Conservation (phyloP, 306 rosid genomes). For the Prunus mongolica region DNA sequence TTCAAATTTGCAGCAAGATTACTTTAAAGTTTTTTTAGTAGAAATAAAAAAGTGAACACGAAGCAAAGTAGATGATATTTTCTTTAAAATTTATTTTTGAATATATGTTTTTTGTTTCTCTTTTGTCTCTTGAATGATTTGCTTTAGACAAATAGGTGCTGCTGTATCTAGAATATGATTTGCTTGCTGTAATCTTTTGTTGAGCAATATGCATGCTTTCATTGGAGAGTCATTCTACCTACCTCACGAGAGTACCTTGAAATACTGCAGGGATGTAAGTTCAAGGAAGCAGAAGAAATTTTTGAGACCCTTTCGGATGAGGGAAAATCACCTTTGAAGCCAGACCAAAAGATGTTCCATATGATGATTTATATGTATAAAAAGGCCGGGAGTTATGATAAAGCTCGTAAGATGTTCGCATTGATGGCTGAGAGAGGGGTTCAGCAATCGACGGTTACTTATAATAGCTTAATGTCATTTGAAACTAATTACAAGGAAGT, state of each 20-base stretch:
- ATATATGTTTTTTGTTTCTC: too few relatives aligned
- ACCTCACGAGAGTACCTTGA: constrained; percentile 19
- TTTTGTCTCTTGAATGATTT: not conserved
- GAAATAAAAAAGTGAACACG: too few relatives aligned
- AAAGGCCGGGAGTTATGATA: constrained; percentile 83
- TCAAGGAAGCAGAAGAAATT: constrained; percentile 82
- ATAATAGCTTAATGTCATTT: constrained; percentile 88
- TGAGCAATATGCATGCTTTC: not conserved
- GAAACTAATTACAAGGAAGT: constrained; percentile 92
- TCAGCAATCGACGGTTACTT: constrained; percentile 71
- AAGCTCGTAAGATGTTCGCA: constrained; percentile 78
- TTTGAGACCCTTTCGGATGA: constrained; percentile 61
- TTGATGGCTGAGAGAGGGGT: constrained; percentile 74
- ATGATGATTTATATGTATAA: constrained; percentile 92
- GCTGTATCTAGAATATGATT: not conserved
- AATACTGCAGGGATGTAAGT: constrained; percentile 62
- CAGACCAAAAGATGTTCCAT: constrained; percentile 91
- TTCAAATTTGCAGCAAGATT: too few relatives aligned
- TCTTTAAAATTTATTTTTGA: too few relatives aligned
- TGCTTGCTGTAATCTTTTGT: not conserved
- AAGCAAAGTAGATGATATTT: too few relatives aligned
- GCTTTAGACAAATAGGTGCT: not conserved
- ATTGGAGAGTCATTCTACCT: constrained; percentile 26
- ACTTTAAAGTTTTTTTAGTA: too few relatives aligned
- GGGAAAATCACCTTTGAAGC: constrained; percentile 64